These are phyloP conservation scores for Fraxinus velutina DNA, from an alignment of 305 asterid species.

Conservation along the genomic window DNA sequence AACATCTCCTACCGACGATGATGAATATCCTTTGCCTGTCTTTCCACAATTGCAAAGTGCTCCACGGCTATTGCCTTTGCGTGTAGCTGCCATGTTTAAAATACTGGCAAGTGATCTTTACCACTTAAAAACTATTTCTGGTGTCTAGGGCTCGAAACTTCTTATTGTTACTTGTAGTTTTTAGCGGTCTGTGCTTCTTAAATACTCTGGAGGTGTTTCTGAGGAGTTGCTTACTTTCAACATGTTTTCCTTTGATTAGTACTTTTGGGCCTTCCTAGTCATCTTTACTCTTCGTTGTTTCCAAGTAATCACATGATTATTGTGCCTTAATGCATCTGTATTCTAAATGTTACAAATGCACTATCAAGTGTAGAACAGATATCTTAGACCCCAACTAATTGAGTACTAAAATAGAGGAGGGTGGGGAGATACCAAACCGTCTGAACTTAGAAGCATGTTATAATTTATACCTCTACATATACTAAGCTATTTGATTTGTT, in stretches of 20 bases:
- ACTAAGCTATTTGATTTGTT: not conserved
- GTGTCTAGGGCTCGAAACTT: slow-evolving; percentile 14
- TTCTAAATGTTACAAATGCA: slow-evolving; percentile 1
- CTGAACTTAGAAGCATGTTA: not conserved
- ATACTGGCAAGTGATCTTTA: slow-evolving; percentile 59
- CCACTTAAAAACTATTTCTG: slow-evolving; percentile 23
- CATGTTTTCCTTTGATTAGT: slow-evolving; percentile 2
- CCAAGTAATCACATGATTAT: slow-evolving; percentile 10
- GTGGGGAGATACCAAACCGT: not conserved
- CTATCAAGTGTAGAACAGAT: slow-evolving; percentile 5
- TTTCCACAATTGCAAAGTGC: slow-evolving; percentile 74
- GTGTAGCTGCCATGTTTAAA: slow-evolving; percentile 90
- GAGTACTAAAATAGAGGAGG: not conserved
- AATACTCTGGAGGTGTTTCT: slow-evolving; percentile 15
- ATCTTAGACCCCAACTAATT: not conserved
- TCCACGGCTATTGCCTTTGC: slow-evolving; percentile 66
- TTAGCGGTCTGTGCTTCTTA: slow-evolving; percentile 13
- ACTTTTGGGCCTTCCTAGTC: slow-evolving; percentile 9
- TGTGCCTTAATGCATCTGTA: not conserved
- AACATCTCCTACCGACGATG: slow-evolving; percentile 46
- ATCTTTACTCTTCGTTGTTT: slow-evolving; percentile 12
- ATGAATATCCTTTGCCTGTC: slow-evolving; percentile 41
- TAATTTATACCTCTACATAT: not conserved
- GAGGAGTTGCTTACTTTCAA: slow-evolving; percentile 15
- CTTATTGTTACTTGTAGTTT: slow-evolving; percentile 12